phyloP scores from a whole-genome alignment of 2,329 filamentous ascomycete species.

The Catunica adiposa region DNA sequence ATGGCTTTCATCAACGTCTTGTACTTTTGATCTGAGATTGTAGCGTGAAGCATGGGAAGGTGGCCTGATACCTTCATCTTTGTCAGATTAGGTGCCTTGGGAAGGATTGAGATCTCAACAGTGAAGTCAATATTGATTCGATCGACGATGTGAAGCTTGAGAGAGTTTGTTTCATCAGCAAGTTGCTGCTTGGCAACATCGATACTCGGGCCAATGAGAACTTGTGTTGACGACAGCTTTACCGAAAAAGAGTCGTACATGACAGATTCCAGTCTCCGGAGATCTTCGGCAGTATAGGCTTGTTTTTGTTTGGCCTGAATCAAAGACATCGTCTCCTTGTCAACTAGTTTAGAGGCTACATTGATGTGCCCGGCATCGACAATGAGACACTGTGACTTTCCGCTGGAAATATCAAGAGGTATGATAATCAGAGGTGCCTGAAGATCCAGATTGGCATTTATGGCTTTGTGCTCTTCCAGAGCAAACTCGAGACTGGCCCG shows the following conservation, averaged over 20 bases:
- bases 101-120: constrained; percentile 92
- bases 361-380: constrained; percentile 92
- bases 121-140: constrained; percentile 95
- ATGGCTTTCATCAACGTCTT: constrained; percentile 93
- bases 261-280: constrained; percentile 68
- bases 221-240: constrained; percentile 84
- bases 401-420: constrained; percentile 73
- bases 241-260: constrained; percentile 98
- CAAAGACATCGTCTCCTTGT: constrained; percentile 75
- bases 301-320: constrained; percentile 83
- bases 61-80: constrained; percentile 84
- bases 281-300: constrained; percentile 76
- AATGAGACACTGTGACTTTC: constrained; percentile 74
- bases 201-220: constrained; percentile 86
- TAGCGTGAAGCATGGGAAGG: constrained; percentile 78
- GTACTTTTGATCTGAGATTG: constrained; percentile 88
- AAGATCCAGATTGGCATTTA: constrained; percentile 89
- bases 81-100: constrained; percentile 82
- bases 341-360: constrained; percentile 83
- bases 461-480: constrained; percentile 90
- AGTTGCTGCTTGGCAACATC: constrained; percentile 77
- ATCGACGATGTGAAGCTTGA: constrained; percentile 78
- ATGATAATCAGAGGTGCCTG: constrained; percentile 94
- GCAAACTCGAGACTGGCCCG: constrained; percentile 91
- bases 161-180: constrained; percentile 45